Conservation (phyloP, 345 rosid genomes). For the Conringia planisiliqua region DNA sequence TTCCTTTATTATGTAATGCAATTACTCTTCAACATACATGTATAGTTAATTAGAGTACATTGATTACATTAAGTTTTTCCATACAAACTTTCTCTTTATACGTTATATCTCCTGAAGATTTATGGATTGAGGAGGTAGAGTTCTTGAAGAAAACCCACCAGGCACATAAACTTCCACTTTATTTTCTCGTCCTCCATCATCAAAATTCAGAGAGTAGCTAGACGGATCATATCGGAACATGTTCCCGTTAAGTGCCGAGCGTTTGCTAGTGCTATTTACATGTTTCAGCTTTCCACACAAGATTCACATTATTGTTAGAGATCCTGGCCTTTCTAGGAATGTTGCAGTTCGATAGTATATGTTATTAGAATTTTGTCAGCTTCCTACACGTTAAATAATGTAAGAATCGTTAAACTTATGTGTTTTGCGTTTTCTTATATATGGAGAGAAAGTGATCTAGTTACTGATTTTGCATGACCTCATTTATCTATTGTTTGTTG, state of each 20-base stretch:
- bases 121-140: not conserved
- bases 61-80: not conserved
- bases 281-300: constrained; percentile 3
- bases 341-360: not conserved
- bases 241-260: not conserved
- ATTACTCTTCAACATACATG: not conserved
- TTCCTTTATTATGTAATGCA: not conserved
- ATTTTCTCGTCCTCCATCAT: constrained; percentile 22
- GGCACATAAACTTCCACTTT: too few relatives aligned
- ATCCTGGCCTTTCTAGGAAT: not conserved
- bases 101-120: not conserved
- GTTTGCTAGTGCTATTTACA: not conserved
- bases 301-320: constrained; percentile 15
- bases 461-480: not conserved
- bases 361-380: not conserved
- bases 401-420: not conserved
- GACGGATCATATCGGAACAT: constrained; percentile 25
- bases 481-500: not conserved
- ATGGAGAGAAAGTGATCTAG: not conserved
- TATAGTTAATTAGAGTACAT: not conserved
- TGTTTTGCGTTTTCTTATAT: not conserved
- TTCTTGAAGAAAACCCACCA: not conserved
- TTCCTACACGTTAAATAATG: not conserved
- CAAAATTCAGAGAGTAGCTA: constrained; percentile 20
- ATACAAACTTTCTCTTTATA: not conserved